Conservation (phyloP, 306 rosid genomes). For the Cyclanthera cordifolia region DNA sequence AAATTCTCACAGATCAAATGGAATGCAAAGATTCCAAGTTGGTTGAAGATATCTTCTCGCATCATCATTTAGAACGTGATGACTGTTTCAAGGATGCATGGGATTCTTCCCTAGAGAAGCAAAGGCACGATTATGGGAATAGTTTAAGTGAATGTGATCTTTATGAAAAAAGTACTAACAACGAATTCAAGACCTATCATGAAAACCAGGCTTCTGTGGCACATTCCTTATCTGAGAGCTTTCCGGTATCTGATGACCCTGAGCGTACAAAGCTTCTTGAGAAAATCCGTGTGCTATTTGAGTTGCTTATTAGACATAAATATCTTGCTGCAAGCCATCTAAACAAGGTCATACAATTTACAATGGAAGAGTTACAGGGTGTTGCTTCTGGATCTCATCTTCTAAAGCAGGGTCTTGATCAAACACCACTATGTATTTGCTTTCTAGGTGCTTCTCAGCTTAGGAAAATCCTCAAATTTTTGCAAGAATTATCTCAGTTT, state of each 20-base stretch:
- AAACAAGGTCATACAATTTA: conserved; percentile 64
- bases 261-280: conserved; percentile 77
- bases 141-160: conserved; percentile 19
- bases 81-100: conserved; percentile 45
- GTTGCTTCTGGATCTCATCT: conserved; percentile 62
- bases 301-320: conserved; percentile 64
- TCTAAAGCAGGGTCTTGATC: conserved; percentile 60
- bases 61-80: conserved; percentile 26
- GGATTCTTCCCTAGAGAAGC: conserved; percentile 41
- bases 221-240: conserved; percentile 28
- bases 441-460: conserved; percentile 74
- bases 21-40: conserved; percentile 29
- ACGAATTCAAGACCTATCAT: conserved; percentile 28
- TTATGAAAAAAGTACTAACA: conserved; percentile 26
- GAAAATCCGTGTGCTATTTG: conserved; percentile 57
- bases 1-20: conserved; percentile 45
- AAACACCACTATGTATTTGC: conserved; percentile 76
- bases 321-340: conserved; percentile 76
- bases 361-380: conserved; percentile 70
- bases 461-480: conserved; percentile 67
- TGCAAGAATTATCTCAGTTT: conserved; percentile 70
- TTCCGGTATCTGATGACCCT: conserved; percentile 33
- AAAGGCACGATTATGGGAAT: conserved; percentile 17
- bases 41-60: conserved; percentile 34
- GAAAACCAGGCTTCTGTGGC: conserved; percentile 25